Percentiles rank a stretch among this genome's conserved stretches.
Evolutionary conservation across 805 yeast species (phyloP).

Genomic region (Peterozyma toletana): DNA sequence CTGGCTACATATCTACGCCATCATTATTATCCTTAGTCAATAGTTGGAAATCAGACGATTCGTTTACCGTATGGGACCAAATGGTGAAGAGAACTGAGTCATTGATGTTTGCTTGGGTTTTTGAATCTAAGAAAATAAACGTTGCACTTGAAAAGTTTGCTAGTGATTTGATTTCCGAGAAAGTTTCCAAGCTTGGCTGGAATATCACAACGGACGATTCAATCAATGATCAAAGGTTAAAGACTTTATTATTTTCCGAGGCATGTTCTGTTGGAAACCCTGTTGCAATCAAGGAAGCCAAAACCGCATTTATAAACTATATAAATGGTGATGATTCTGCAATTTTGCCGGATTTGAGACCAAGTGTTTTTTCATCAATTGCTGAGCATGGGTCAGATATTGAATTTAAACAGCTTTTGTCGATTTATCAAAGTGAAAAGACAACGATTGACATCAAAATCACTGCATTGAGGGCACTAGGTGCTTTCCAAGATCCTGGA

Average conservation of each 20-base stretch:
- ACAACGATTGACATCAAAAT: constrained; percentile 52
- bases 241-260: constrained; percentile 25
- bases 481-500: constrained; percentile 4
- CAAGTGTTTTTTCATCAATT: constrained; percentile 34
- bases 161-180: constrained; percentile 50
- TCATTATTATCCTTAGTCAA: constrained; percentile 41
- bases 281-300: constrained; percentile 24
- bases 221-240: constrained; percentile 40
- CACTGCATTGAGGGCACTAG: constrained; percentile 6
- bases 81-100: constrained; percentile 45
- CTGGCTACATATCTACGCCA: constrained; percentile 42
- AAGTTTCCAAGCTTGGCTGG: constrained; percentile 46
- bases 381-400: constrained; percentile 31
- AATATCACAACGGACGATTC: constrained; percentile 41
- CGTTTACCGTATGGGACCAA: constrained; percentile 50
- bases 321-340: constrained; percentile 37
- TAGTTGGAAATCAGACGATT: constrained; percentile 42
- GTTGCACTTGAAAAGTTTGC: constrained; percentile 44
- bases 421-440: constrained; percentile 52
- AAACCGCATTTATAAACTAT: constrained; percentile 26
- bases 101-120: constrained; percentile 63
- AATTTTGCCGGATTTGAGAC: constrained; percentile 42
- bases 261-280: constrained; percentile 26
- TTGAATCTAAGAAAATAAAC: constrained; percentile 43
- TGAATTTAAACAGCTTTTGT: constrained; percentile 49